Evolutionary conservation across 345 rosid genomes (phyloP).

Genomic region (Salix exigua): DNA sequence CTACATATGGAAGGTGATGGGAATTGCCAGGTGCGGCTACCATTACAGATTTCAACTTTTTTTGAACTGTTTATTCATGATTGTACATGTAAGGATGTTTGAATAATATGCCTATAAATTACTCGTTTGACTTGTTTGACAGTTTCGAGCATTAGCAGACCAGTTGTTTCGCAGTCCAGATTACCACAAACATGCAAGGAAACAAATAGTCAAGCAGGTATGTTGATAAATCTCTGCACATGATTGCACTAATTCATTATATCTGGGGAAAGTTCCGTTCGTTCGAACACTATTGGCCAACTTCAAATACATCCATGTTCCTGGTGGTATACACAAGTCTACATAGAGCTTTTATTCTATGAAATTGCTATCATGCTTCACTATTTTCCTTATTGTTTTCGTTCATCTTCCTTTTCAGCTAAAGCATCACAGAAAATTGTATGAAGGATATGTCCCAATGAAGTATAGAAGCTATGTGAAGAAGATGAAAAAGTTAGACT

Average conservation of each 20-base stretch:
- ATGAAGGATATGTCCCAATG: slow-evolving; percentile 87
- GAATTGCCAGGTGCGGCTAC: slow-evolving; percentile 73
- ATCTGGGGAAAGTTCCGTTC: neutral
- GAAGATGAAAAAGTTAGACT: slow-evolving; percentile 82
- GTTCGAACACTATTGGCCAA: neutral
- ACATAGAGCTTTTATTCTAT: neutral
- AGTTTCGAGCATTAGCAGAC: slow-evolving; percentile 97
- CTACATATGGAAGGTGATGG: slow-evolving; percentile 93
- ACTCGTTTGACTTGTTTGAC: slow-evolving; percentile 4
- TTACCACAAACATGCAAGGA: slow-evolving; percentile 77
- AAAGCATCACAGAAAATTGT: slow-evolving; percentile 62
- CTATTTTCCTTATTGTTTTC: neutral
- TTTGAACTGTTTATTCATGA: neutral
- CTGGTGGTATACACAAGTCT: neutral
- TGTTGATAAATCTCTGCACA: neutral
- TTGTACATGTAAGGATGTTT: neutral
- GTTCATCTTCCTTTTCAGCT: slow-evolving; percentile 45
- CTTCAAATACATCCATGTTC: neutral
- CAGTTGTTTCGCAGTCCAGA: slow-evolving; percentile 79
- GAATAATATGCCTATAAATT: neutral
- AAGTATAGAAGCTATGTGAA: slow-evolving; percentile 72
- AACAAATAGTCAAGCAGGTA: slow-evolving; percentile 85
- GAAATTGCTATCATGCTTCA: neutral
- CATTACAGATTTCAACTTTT: neutral
- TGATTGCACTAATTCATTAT: neutral